These are phyloP conservation scores for Boletus rubescentipes DNA, from an alignment of 768 basidiomycete genomes.

Conservation along the genomic window DNA sequence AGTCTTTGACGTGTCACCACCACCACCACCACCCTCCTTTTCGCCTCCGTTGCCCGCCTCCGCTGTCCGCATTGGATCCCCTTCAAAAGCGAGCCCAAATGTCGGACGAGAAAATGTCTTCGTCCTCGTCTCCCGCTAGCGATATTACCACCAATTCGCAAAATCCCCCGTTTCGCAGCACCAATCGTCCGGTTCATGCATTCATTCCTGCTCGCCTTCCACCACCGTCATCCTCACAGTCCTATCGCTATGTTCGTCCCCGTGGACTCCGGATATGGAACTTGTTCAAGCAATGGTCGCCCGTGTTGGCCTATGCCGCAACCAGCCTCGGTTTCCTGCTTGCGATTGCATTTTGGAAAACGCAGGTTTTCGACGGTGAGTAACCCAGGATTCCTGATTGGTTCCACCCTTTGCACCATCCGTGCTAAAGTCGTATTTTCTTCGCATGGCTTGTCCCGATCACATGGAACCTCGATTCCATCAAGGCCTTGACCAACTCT, in stretches of 20 bases:
- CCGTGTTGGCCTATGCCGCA: slow-evolving; percentile 71
- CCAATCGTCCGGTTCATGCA: slow-evolving; percentile 17
- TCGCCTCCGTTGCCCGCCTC: neutral
- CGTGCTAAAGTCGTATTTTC: slow-evolving; percentile 2
- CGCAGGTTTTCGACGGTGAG: slow-evolving; percentile 80
- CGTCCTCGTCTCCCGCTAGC: slow-evolving; percentile 5
- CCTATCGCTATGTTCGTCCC: slow-evolving; percentile 42
- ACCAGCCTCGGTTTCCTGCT: slow-evolving; percentile 77
- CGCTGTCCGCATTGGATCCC: neutral
- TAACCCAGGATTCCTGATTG: slow-evolving; percentile 12
- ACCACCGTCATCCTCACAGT: slow-evolving; percentile 14
- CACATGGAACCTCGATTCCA: neutral
- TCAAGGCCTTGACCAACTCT: slow-evolving; percentile 78
- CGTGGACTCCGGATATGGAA: slow-evolving; percentile 54
- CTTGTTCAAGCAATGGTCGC: slow-evolving; percentile 72
- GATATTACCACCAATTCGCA: slow-evolving; percentile 22
- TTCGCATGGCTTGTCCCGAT: neutral
- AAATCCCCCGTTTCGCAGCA: slow-evolving; percentile 14
- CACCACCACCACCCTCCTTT: neutral
- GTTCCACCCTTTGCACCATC: neutral
- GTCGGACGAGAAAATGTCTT: slow-evolving; percentile 23
- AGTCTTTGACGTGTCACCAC: neutral
- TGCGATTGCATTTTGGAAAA: slow-evolving; percentile 82
- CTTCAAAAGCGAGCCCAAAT: slow-evolving; percentile 10
- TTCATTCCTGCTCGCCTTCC: slow-evolving; percentile 21